Evolutionary conservation across 371 early-diverging fungal species (phyloP).

Genomic region (Fennellomyces sp.): DNA sequence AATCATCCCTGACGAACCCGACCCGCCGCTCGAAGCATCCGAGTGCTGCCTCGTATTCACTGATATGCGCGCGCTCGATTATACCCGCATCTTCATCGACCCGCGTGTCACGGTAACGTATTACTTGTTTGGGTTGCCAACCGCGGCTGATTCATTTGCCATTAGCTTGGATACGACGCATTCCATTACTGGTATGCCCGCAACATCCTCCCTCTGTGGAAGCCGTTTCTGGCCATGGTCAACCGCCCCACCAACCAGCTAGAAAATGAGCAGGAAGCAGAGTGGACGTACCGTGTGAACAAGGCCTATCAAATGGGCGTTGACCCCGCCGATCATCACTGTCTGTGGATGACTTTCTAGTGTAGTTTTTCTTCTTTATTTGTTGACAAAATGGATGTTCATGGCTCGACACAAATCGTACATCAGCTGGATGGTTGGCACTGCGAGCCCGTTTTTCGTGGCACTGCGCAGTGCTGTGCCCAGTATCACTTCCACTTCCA

Average conservation of each 20-base stretch:
- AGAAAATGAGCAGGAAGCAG: slow-evolving; percentile 9
- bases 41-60: slow-evolving; percentile 30
- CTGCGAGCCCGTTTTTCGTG: slow-evolving; percentile 36
- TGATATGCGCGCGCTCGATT: slow-evolving; percentile 19
- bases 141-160: neutral
- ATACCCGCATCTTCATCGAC: slow-evolving; percentile 21
- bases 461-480: slow-evolving; percentile 62
- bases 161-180: slow-evolving; percentile 23
- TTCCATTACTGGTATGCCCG: slow-evolving; percentile 31
- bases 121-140: neutral
- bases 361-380: neutral
- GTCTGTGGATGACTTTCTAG: slow-evolving; percentile 6
- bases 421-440: slow-evolving; percentile 46
- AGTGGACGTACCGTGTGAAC: slow-evolving; percentile 12
- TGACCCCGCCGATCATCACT: slow-evolving; percentile 1
- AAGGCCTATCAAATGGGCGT: slow-evolving; percentile 3
- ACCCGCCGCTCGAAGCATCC: slow-evolving; percentile 22
- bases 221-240: neutral
- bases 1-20: slow-evolving; percentile 17
- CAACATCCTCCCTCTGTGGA: slow-evolving; percentile 16
- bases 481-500: slow-evolving; percentile 71
- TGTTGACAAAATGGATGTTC: neutral
- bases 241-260: slow-evolving; percentile 8
- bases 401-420: slow-evolving; percentile 21
- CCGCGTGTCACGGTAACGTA: slow-evolving; percentile 23